These are phyloP conservation scores for Candida neerlandica DNA, from an alignment of 1,139 yeast species.

Conservation along the genomic window DNA sequence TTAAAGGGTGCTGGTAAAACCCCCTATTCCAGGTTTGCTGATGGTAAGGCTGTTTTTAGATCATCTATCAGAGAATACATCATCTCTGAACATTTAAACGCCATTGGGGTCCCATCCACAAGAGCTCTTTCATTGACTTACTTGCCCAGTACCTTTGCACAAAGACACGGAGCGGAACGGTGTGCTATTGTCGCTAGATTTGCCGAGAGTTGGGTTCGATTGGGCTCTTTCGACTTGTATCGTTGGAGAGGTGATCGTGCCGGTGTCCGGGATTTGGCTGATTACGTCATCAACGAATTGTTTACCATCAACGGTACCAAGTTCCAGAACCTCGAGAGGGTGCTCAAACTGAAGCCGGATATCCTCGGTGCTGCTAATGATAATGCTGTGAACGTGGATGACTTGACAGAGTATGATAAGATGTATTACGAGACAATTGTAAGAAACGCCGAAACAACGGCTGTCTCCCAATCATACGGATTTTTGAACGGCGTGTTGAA, in stretches of 20 bases:
- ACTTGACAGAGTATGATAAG: constrained; percentile 65
- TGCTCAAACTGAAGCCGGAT: constrained; percentile 20
- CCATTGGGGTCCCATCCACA: constrained; percentile 85
- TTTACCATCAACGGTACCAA: constrained; percentile 41
- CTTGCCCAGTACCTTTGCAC: constrained; percentile 77
- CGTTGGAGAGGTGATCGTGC: constrained; percentile 71
- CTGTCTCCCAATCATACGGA: constrained; percentile 89
- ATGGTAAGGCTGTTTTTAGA: constrained; percentile 90
- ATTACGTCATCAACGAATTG: constrained; percentile 71
- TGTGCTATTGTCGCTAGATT: constrained; percentile 87
- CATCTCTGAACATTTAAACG: constrained; percentile 78
- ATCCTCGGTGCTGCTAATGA: constrained; percentile 20
- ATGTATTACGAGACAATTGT: constrained; percentile 70
- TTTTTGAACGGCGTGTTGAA: constrained; percentile 92
- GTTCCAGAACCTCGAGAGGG: constrained; percentile 36
- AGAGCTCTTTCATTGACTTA: constrained; percentile 75
- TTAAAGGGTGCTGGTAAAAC: constrained; percentile 91
- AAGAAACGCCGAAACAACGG: constrained; percentile 77
- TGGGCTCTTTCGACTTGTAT: constrained; percentile 89
- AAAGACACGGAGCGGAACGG: constrained; percentile 68
- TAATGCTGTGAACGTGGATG: constrained; percentile 26
- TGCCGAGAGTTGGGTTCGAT: constrained; percentile 83
- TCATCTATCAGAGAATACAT: constrained; percentile 88
- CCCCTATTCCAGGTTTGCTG: constrained; percentile 93
- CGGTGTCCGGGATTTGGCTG: constrained; percentile 64